Evolutionary conservation across 169 alveolate species (phyloP).

Genomic region (Plasmodium coatneyi): DNA sequence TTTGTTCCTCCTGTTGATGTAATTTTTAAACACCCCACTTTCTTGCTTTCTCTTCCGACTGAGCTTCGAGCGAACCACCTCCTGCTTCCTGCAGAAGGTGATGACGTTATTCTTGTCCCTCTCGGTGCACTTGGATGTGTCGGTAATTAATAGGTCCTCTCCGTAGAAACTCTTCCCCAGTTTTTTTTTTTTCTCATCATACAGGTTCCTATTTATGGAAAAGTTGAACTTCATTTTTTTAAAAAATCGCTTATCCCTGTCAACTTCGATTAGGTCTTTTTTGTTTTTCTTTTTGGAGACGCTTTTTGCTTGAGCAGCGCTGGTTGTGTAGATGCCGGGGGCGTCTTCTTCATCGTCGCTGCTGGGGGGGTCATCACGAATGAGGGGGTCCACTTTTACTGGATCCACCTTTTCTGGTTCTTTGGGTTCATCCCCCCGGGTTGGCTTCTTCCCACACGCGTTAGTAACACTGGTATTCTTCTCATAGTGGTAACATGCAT

Average conservation of each 20-base stretch:
- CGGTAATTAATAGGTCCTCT: conserved; percentile 9
- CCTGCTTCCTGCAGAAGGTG: conserved; percentile 44
- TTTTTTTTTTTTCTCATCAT: conserved; percentile 47
- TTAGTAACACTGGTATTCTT: conserved; percentile 12
- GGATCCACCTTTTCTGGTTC: background rate
- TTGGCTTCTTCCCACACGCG: background rate
- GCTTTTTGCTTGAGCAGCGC: conserved; percentile 20
- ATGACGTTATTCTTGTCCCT: conserved; percentile 38
- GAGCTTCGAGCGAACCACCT: conserved; percentile 23
- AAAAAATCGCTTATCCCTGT: conserved; percentile 22
- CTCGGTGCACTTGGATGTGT: conserved; percentile 25
- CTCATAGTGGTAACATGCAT: conserved; percentile 18
- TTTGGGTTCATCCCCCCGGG: background rate
- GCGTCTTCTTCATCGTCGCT: background rate
- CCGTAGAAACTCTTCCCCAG: conserved; percentile 34
- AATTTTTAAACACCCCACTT: conserved; percentile 38
- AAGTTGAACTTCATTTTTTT: conserved; percentile 70
- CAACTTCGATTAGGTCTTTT: conserved; percentile 3
- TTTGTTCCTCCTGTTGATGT: conserved; percentile 61
- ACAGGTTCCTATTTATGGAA: conserved; percentile 43
- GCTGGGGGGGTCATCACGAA: background rate
- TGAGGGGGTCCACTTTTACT: background rate
- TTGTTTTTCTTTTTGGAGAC: background rate
- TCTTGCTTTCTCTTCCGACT: conserved; percentile 61
- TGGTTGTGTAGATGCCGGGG: conserved; percentile 13